A percentile compares a stretch with the other conserved stretches of the same genome.
phyloP scores from a whole-genome alignment of 345 rosid species.

The Murraya koenigii region DNA sequence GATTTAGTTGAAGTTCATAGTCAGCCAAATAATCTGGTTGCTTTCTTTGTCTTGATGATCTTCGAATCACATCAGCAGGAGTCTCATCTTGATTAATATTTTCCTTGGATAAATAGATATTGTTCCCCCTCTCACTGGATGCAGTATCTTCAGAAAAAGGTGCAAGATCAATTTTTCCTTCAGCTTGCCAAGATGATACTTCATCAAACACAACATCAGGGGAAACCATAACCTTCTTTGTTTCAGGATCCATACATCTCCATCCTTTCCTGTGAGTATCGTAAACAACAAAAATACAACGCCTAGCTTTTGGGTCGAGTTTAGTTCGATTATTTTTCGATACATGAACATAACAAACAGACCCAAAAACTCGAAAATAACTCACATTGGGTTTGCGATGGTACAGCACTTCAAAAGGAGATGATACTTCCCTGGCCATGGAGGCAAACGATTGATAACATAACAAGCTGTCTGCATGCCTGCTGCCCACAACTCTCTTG shows the following conservation, averaged over 20 bases:
- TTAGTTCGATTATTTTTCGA: slow-evolving; percentile 3
- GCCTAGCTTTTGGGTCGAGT: slow-evolving; percentile 10
- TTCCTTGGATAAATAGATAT: not conserved
- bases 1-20: not conserved
- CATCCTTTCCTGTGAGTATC: slow-evolving; percentile 17
- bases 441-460: not conserved
- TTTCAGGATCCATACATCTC: slow-evolving; percentile 23
- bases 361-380: slow-evolving; percentile 16
- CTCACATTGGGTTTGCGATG: slow-evolving; percentile 7
- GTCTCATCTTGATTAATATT: not conserved
- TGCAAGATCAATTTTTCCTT: not conserved
- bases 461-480: not conserved
- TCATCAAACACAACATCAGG: slow-evolving; percentile 23
- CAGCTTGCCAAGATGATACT: slow-evolving; percentile 6
- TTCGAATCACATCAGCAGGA: accelerated
- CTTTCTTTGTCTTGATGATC: not conserved
- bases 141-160: not conserved
- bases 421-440: not conserved
- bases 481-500: too few relatives aligned
- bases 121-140: not conserved
- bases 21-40: not conserved
- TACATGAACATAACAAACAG: slow-evolving; percentile 9
- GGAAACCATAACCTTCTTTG: not conserved
- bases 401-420: slow-evolving; percentile 1
- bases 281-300: slow-evolving; percentile 21